Evolutionary conservation across 1,139 yeast species (phyloP), one percentile per base, ranked within the genome.

Genomic region (Protomyces gravidus): DNA sequence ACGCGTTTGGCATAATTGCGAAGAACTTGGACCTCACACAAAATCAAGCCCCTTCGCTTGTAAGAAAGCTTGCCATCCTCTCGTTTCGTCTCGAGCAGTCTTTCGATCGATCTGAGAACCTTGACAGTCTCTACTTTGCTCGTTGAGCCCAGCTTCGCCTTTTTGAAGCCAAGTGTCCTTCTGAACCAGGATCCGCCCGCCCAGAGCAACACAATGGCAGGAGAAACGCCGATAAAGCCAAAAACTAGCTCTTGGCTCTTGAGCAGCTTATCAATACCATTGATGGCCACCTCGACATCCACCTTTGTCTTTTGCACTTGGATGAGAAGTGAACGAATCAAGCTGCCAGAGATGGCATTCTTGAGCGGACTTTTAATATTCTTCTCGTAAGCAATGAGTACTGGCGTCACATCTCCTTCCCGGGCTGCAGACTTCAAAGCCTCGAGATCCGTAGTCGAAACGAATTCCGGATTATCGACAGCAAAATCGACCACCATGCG

Each of bases 241-340:
- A 92, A 89, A 25, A 92, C 94, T 57, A 92, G 79, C 70, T 92
- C 96, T 73, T 92, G 98, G 49, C 94, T 85, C 71, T 89, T 86
- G 59, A 92, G 78, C 65, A 92, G 75, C 70, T 87, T 85, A 72
- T 92, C 97, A 64, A 92, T 90, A 6, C 97, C 97, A 66, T 80
- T 83, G 63, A 92, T 80, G 0, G 96, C 97, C 6, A 89, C 76
- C 33, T 88, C 92, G 2, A 96, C 96, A 70, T 92, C 98, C 13
- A 92, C 97, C 73, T 92, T 92, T 13, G 96, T 86, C 72, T 92
- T 92, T 70, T 92, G 98, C 7, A 92, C 76, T 71, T 92, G 97
- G 63, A 92, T 90, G 67, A 92, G 73, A 50, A 92, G 72, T 11
- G 92, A 83, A 55, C 96, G 78, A 6, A 89, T 73, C 64, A 92